Evolutionary conservation across 192 early-diverging fungal genomes (phyloP).

Genomic region (Coemansia sp.): DNA sequence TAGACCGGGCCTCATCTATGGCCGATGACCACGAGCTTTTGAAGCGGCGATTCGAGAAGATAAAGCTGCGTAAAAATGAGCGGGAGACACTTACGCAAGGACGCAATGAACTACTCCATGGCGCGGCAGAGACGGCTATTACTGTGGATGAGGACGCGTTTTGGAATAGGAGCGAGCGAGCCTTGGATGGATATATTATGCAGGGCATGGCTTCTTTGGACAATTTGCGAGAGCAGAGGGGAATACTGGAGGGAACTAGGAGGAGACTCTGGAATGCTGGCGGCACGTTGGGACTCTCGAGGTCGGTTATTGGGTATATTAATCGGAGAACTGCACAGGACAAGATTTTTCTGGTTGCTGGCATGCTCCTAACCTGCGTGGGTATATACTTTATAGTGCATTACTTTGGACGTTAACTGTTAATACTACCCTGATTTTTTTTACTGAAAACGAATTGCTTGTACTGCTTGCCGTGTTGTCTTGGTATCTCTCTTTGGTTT

Average conservation of each 20-base stretch:
- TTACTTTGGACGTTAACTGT: constrained; percentile 24
- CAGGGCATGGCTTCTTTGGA: constrained; percentile 48
- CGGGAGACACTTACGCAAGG: constrained; percentile 11
- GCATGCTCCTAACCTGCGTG: constrained; percentile 35
- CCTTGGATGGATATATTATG: constrained; percentile 41
- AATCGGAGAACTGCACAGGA: constrained; percentile 51
- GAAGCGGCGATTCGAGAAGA: constrained; percentile 41
- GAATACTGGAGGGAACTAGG: constrained; percentile 33
- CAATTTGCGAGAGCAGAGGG: constrained; percentile 41
- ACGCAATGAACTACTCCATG: constrained; percentile 39
- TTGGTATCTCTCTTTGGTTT: too few relatives aligned
- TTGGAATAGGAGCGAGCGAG: constrained; percentile 35
- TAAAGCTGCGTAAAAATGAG: constrained; percentile 24
- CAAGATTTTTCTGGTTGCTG: constrained; percentile 42
- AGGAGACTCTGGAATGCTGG: constrained; percentile 39
- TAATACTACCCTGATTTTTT: background rate
- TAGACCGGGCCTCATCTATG: constrained; percentile 37
- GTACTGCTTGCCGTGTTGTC: background rate
- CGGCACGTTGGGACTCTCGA: constrained; percentile 43
- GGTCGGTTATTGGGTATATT: constrained; percentile 43
- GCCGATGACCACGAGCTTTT: constrained; percentile 43
- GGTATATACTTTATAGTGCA: constrained; percentile 50
- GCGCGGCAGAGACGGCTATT: constrained; percentile 36
- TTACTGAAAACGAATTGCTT: background rate
- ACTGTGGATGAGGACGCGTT: constrained; percentile 40